Percentiles rank a stretch among this genome's conserved stretches.
Conservation (phyloP, 1,139 yeast genomes). For the Hansenula lynferdii region DNA sequence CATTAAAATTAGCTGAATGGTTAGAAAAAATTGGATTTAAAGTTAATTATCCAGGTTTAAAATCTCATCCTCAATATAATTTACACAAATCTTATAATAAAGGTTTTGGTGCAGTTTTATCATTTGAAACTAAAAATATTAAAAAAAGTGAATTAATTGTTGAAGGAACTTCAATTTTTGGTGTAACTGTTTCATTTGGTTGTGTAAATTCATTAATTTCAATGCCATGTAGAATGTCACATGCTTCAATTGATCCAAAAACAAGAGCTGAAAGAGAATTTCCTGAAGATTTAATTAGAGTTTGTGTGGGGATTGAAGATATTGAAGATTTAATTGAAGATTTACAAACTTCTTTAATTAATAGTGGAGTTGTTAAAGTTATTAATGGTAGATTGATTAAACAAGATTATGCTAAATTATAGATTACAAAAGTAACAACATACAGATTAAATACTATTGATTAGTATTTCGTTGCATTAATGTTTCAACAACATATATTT, state of each 20-base stretch:
- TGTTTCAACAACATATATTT: constrained; percentile 2
- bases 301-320: constrained; percentile 70
- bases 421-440: no score
- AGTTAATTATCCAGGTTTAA: constrained; percentile 83
- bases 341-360: constrained; percentile 61
- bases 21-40: constrained; percentile 54
- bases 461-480: neutral
- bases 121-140: constrained; percentile 81
- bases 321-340: constrained; percentile 59
- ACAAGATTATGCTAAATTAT: constrained; percentile 15
- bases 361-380: constrained; percentile 44
- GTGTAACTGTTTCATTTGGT: constrained; percentile 91
- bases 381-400: constrained; percentile 22
- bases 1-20: constrained; percentile 69
- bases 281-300: constrained; percentile 86
- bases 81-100: constrained; percentile 72
- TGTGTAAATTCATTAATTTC: constrained; percentile 89
- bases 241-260: constrained; percentile 89
- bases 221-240: constrained; percentile 94
- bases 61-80: constrained; percentile 75
- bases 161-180: constrained; percentile 70
- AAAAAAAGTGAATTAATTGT: constrained; percentile 68
- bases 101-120: constrained; percentile 87
- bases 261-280: constrained; percentile 82
- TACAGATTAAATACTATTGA: no score